These are phyloP conservation scores for Trichoderma sp. DNA, from an alignment of 2,329 filamentous ascomycete species.

Conservation along the genomic window DNA sequence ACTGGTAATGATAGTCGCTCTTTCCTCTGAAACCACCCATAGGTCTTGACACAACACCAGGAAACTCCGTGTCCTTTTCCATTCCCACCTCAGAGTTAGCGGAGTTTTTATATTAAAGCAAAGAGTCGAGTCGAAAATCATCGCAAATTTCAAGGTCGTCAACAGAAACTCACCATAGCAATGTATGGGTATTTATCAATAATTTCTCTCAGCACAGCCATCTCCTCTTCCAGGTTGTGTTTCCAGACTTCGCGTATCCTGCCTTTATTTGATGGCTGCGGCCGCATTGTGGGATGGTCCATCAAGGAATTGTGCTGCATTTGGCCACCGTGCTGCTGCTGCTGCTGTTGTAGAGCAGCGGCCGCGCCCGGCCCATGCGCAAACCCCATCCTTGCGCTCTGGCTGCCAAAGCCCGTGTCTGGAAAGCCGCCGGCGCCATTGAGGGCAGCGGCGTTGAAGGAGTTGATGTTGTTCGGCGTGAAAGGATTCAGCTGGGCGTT, in stretches of 20 bases:
- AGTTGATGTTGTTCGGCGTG: constrained; percentile 54
- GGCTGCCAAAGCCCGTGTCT: constrained; percentile 76
- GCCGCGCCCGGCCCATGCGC: constrained; percentile 62
- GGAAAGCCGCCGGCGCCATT: constrained; percentile 60
- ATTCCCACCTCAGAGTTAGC: constrained; percentile 24
- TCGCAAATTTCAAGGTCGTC: background rate
- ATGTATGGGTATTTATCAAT: constrained; percentile 94
- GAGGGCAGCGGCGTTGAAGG: constrained; percentile 60
- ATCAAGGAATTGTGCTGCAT: constrained; percentile 43
- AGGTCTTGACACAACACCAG: constrained; percentile 92
- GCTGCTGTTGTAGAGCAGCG: constrained; percentile 54
- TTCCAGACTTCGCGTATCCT: constrained; percentile 97
- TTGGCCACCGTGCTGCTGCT: constrained; percentile 58
- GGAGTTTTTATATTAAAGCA: background rate
- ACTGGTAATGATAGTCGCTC: constrained; percentile 98
- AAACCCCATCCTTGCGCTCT: constrained; percentile 86
- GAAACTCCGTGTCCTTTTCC: constrained; percentile 89
- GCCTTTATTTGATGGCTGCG: constrained; percentile 67
- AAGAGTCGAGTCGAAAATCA: too few relatives aligned
- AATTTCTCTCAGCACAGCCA: constrained; percentile 78
- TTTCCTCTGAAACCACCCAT: constrained; percentile 95
- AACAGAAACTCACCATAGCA: constrained; percentile 74
- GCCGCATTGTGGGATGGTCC: constrained; percentile 46
- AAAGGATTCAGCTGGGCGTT: constrained; percentile 71
- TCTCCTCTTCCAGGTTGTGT: constrained; percentile 87